Percentiles rank a stretch among this genome's conserved stretches.
Conservation (phyloP, 2,329 filamentous ascomycete genomes). For the Diaporthe ampelina region DNA sequence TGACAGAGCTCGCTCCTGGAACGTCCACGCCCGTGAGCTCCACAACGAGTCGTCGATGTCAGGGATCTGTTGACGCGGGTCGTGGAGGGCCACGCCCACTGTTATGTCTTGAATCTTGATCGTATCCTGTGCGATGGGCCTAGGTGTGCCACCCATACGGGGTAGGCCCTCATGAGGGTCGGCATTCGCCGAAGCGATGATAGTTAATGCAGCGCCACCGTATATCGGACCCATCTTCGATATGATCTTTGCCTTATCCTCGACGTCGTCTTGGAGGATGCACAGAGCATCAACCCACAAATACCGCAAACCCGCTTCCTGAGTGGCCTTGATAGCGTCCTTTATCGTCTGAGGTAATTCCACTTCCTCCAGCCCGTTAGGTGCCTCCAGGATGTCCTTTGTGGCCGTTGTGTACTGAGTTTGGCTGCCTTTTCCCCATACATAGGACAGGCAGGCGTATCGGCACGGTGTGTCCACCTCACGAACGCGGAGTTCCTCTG, state of each 20-base stretch:
- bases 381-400: not conserved
- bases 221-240: constrained; percentile 9
- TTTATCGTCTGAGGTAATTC: not conserved
- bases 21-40: constrained; percentile 29
- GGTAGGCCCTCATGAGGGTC: constrained; percentile 2
- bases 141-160: not conserved
- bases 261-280: constrained; percentile 37
- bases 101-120: not conserved
- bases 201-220: not conserved
- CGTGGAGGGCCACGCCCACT: not conserved
- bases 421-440: constrained; percentile 10
- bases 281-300: constrained; percentile 41
- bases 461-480: not conserved
- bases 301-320: not conserved
- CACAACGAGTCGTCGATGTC: not conserved
- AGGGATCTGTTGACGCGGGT: not conserved
- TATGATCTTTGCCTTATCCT: constrained; percentile 5
- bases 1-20: constrained; percentile 35
- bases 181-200: not conserved
- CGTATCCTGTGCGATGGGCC: not conserved
- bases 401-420: not conserved
- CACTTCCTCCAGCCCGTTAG: not conserved
- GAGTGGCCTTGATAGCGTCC: not conserved
- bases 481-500: not conserved
- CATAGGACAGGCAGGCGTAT: constrained; percentile 15